Evolutionary conservation across 495 filamentous ascomycete genomes (phyloP), one percentile per base, ranked within the genome.

Genomic region (Penicillium herquei): DNA sequence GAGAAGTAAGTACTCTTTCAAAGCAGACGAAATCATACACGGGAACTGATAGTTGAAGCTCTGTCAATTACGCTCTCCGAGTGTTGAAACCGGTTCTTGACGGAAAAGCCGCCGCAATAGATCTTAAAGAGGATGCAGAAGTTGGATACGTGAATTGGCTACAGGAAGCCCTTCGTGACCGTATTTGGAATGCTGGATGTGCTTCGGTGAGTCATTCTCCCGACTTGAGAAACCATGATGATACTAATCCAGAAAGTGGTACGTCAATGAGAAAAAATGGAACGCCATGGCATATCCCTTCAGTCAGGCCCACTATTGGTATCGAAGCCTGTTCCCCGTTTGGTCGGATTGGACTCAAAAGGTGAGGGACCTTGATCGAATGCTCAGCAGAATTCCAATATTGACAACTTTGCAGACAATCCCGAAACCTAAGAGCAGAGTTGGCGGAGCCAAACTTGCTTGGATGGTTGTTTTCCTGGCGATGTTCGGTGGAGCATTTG

Each of bases 171-270:
- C 58, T 80, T 21, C 67, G 69, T 17, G 54, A 71, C 3, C 72
- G 65, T 4, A 73, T 82, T 1, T 82, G 72, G 72, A 66, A 69
- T 35, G 70, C 64, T 14, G 78, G 79, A 0, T 81, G 80, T 64
- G 40, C 44, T 26, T 68, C 66, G 44, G 66, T 66, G 61, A 42
- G 58, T 62, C 30, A 6, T 59, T 59, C 16, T 55, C 52, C 59
- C 60, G 55, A 65, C 66, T 44, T 16, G 21, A 70, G 71, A 43
- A 11, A 37, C 2, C 1, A 37, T 37, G 6, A 10, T 37, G 34
- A 9, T 37, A 37, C 2, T 13, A 37, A 37, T 2, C 12, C 1
- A 26, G 4, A 37, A 2, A 37, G 34, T 37, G 34, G 34, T 37
- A 37, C 34, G 2, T 37, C 9, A 37, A 37, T 7, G 34, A 37